A percentile compares a stretch with the other conserved stretches of the same genome.
These are phyloP conservation scores for Neonectria punicea DNA, from an alignment of 2,329 filamentous ascomycete species.

Conservation along the genomic window DNA sequence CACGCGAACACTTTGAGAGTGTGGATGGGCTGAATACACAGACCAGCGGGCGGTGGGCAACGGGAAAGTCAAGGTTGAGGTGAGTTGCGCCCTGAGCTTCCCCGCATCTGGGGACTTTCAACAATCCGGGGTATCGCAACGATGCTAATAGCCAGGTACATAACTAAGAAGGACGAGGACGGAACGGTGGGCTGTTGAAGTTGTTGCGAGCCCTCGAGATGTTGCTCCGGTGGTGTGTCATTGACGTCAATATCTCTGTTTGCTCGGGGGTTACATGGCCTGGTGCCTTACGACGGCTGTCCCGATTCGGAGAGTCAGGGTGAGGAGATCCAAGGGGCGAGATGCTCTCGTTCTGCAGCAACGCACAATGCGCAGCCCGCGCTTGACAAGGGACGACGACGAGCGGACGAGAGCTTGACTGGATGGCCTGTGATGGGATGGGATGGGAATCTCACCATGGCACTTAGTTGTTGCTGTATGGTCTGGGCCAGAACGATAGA, in stretches of 20 bases:
- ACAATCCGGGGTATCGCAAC: conserved; percentile 37
- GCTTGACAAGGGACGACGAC: neutral
- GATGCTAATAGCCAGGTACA: conserved; percentile 10
- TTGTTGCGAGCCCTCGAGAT: conserved; percentile 27
- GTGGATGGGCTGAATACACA: neutral
- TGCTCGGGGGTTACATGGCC: neutral
- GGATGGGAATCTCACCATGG: conserved; percentile 5
- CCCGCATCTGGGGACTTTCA: conserved; percentile 28
- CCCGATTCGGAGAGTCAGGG: neutral
- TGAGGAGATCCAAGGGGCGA: neutral
- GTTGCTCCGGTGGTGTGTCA: conserved; percentile 40
- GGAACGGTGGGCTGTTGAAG: conserved; percentile 37
- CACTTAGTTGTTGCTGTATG: conserved; percentile 8
- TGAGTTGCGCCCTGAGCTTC: conserved; percentile 22
- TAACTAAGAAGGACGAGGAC: conserved; percentile 6
- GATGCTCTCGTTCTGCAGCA: conserved; percentile 8
- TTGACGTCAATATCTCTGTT: conserved; percentile 1
- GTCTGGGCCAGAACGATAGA: conserved; percentile 9
- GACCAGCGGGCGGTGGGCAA: too few species aligned
- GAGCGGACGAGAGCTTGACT: neutral
- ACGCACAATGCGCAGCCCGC: conserved; percentile 20
- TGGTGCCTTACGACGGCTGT: neutral
- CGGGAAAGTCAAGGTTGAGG: neutral
- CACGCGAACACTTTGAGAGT: conserved; percentile 6
- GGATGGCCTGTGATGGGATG: neutral